phyloP scores from a whole-genome alignment of 768 basidiomycete genomes.

The Termitomyces sp. region DNA sequence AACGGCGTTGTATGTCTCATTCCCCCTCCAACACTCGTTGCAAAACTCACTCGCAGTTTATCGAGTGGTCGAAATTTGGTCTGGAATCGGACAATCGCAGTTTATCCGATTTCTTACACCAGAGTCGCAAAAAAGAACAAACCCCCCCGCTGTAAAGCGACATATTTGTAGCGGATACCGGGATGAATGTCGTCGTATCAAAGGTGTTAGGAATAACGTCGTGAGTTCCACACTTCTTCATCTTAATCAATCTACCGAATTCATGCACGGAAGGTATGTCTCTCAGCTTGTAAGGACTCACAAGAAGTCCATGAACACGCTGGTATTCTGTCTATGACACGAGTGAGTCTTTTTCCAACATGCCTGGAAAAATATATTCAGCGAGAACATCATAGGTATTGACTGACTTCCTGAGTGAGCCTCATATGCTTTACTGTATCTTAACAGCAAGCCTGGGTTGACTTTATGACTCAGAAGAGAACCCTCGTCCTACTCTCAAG shows the following conservation, averaged over 20 bases:
- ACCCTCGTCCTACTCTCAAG: conserved; percentile 3
- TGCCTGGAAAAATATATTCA: not conserved
- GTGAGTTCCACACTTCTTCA: not conserved
- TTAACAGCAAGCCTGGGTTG: not conserved
- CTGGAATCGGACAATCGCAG: not conserved
- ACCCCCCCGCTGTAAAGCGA: not conserved
- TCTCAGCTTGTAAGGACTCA: conserved; percentile 5
- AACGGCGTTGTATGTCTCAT: not conserved
- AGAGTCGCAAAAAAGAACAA: too few relatives aligned
- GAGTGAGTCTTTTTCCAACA: not conserved
- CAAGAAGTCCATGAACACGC: not conserved
- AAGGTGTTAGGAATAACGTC: not conserved
- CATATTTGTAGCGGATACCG: not conserved
- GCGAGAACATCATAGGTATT: not conserved
- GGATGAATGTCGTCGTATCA: not conserved
- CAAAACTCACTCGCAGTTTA: not conserved
- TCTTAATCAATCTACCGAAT: not conserved
- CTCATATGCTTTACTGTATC: not conserved
- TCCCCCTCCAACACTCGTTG: not conserved
- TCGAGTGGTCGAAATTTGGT: not conserved
- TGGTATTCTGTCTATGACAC: not conserved
- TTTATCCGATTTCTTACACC: too few relatives aligned
- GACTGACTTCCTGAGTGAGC: not conserved
- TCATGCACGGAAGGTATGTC: not conserved
- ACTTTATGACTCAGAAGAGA: not conserved